A percentile compares a stretch with the other conserved stretches of the same genome.
Conservation (phyloP, 192 early-diverging fungal genomes). For the Coemansia sp. region DNA sequence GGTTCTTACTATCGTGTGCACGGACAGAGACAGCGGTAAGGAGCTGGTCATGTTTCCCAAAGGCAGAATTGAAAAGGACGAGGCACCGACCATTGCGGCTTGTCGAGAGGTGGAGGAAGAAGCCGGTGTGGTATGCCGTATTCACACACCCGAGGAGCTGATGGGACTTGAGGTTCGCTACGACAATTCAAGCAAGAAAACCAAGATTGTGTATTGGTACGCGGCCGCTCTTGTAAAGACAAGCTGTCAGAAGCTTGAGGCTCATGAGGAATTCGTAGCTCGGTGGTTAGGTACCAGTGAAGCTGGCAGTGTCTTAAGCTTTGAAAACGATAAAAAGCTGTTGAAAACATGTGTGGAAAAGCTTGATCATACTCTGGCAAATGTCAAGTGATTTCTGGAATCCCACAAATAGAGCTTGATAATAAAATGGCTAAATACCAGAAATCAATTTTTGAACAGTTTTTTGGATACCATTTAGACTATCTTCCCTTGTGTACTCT, state of each 20-base stretch:
- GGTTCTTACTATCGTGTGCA: constrained; percentile 23
- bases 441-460: background rate
- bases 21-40: constrained; percentile 1
- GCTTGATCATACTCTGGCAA: background rate
- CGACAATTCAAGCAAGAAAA: constrained; percentile 8
- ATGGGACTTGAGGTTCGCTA: constrained; percentile 32
- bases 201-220: constrained; percentile 51
- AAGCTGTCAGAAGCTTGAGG: constrained; percentile 25
- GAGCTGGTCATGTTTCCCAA: constrained; percentile 34
- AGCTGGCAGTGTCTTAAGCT: constrained; percentile 10
- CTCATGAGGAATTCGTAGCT: constrained; percentile 17
- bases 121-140: constrained; percentile 29
- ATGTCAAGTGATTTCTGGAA: background rate
- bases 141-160: constrained; percentile 18
- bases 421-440: background rate
- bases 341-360: constrained; percentile 8
- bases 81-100: constrained; percentile 26
- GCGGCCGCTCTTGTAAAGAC: constrained; percentile 23
- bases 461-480: background rate
- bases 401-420: background rate
- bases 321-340: constrained; percentile 23
- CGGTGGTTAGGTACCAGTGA: constrained; percentile 26
- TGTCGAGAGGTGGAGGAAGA: constrained; percentile 44
- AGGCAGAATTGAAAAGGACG: constrained; percentile 33
- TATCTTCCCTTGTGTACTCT: background rate